phyloP scores from a whole-genome alignment of 208 protist genomes.

The Trypanosoma avium region DNA sequence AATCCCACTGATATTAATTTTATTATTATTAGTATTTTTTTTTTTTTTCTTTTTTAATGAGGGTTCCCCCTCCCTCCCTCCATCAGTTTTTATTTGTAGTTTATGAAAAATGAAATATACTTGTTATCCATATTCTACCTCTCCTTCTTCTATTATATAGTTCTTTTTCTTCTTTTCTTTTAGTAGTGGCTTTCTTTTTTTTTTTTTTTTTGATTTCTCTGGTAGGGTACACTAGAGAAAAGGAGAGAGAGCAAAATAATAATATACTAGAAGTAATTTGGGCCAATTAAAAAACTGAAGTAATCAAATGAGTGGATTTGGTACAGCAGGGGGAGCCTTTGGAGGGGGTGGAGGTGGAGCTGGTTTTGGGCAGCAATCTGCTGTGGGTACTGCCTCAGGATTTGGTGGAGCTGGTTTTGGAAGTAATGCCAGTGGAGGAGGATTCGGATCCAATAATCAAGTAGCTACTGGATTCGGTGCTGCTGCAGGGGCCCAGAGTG shows the following conservation, averaged over 20 bases:
- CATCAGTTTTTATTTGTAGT: too few relatives aligned
- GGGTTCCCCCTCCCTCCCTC: too few relatives aligned
- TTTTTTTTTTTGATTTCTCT: slow-evolving; percentile 9
- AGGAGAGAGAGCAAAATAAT: not conserved
- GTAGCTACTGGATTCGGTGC: slow-evolving; percentile 3
- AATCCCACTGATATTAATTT: not conserved
- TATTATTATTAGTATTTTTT: not conserved
- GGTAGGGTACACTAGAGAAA: not conserved
- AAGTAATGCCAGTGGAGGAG: slow-evolving; percentile 5
- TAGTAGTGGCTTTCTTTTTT: not conserved
- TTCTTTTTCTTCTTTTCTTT: too few relatives aligned
- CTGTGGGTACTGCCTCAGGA: not conserved
- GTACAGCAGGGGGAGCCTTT: not conserved
- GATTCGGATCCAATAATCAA: not conserved
- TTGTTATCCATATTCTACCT: too few relatives aligned
- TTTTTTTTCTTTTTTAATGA: slow-evolving; percentile 3
- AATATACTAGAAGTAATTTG: not conserved
- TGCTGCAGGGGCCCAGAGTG: not conserved
- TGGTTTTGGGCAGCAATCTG: slow-evolving; percentile 12
- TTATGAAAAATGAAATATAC: too few relatives aligned
- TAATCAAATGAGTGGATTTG: slow-evolving; percentile 20
- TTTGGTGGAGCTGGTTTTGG: slow-evolving; percentile 20
- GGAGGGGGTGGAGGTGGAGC: not conserved
- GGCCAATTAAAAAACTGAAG: not conserved
- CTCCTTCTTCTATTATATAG: too few relatives aligned